Evolutionary conservation across 2,329 filamentous ascomycete genomes (phyloP).

Genomic region (Pseudogymnoascus sp.): DNA sequence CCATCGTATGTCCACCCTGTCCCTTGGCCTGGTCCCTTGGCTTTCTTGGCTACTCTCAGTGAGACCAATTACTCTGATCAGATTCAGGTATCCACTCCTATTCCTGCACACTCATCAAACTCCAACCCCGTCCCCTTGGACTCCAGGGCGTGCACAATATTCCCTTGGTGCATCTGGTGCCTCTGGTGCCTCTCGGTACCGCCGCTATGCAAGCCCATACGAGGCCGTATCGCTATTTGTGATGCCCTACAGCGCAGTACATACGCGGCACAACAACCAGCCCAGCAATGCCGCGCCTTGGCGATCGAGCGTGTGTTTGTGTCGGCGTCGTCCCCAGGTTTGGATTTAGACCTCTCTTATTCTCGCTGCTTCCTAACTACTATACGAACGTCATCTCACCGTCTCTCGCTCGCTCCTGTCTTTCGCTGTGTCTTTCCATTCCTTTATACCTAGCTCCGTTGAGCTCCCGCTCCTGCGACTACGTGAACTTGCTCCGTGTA

Average conservation of each 20-base stretch:
- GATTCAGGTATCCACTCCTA: background rate
- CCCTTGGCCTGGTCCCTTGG: background rate
- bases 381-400: background rate
- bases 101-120: constrained; percentile 6
- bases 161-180: background rate
- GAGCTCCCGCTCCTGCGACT: background rate
- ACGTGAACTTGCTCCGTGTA: background rate
- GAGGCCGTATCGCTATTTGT: background rate
- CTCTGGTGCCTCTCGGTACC: background rate
- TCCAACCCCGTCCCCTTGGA: background rate
- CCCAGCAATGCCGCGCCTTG: constrained; percentile 8
- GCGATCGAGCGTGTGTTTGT: background rate
- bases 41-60: constrained; percentile 1
- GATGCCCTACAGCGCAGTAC: background rate
- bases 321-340: background rate
- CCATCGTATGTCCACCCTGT: background rate
- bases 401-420: background rate
- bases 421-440: background rate
- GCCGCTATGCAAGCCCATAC: background rate
- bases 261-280: background rate
- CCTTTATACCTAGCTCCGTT: background rate
- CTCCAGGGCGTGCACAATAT: background rate
- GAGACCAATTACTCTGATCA: background rate
- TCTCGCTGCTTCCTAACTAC: background rate
- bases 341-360: background rate